Evolutionary conservation across 306 rosid genomes (phyloP), one percentile per base, ranked within the genome.

Genomic region (Cyamopsis tetragonoloba): DNA sequence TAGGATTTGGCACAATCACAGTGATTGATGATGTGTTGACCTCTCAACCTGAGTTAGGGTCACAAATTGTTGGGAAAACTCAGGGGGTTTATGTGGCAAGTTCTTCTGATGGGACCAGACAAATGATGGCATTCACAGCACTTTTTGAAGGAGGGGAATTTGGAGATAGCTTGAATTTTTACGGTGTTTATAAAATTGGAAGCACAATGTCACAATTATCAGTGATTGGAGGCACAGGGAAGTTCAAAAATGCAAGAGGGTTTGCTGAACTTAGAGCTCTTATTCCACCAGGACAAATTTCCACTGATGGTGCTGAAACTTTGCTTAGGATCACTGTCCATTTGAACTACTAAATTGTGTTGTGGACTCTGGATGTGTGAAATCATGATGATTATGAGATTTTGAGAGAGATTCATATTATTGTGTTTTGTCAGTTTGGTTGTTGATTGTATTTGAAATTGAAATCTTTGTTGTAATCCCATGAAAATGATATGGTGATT

Each of bases 11-110:
- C 0, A 91, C 97, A 22, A 85, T 88, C 10, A 91, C 89, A 0
- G 91, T 78, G 50, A 83, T 88, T 23, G 97, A 91, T 71, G 96
- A 91, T 65, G 28, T 83, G 0, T 22, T 91, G n/a, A 91, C 89
- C 11, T 63, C 79, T 2, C 65, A 84, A 12, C 95, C 83, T 1
- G 96, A 88, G 64, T 19, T 88, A 56, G 97, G 89, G 41, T 88
- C 97, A 1, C 96, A 83, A 4, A 50, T 76, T 0, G 50, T 91
- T 19, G 91, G 91, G 28, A 80, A 75, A 66, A 91, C 86, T 30
- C 89, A 83, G 14, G 96, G 89, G 7, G 89, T 88, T 3, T 91
- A 91, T 66, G 88, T 88, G 72, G 97, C 96, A 4, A 86, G 91
- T 39, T 91, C 96, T 2, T 87, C 78, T 5, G 87, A 88, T 73